A percentile compares a stretch with the other conserved stretches of the same genome.
Evolutionary conservation across 1,284 basidiomycete species (phyloP).

Genomic region (Ceratobasidium theobromae): DNA sequence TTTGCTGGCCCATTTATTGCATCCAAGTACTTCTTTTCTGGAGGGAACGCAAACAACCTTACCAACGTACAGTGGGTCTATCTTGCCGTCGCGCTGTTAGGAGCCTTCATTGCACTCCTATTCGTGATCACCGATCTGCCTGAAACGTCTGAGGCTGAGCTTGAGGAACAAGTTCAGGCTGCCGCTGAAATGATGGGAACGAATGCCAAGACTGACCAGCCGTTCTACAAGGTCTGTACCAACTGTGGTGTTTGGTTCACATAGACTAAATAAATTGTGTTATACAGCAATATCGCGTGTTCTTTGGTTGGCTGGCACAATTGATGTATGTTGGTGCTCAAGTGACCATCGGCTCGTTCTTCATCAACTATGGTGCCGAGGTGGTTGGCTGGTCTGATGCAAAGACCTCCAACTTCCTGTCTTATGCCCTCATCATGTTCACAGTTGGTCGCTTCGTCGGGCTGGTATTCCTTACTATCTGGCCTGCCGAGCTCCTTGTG

Average conservation of each 20-base stretch:
- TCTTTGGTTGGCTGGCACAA: slow-evolving; percentile 46
- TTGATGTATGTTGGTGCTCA: slow-evolving; percentile 48
- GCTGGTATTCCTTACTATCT: slow-evolving; percentile 45
- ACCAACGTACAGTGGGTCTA: slow-evolving; percentile 53
- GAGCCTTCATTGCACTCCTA: slow-evolving; percentile 44
- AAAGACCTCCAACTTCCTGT: slow-evolving; percentile 46
- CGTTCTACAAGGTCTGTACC: slow-evolving; percentile 46
- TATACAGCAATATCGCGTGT: slow-evolving; percentile 26
- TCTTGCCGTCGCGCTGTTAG: slow-evolving; percentile 47
- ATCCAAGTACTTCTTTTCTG: slow-evolving; percentile 54
- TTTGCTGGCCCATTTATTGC: slow-evolving; percentile 82
- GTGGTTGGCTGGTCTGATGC: slow-evolving; percentile 42
- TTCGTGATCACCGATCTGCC: slow-evolving; percentile 50
- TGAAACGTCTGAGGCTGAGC: slow-evolving; percentile 49
- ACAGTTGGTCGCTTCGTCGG: slow-evolving; percentile 42
- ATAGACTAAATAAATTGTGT: background rate
- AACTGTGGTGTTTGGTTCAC: background rate
- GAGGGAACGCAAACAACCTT: slow-evolving; percentile 43
- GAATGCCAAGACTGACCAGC: slow-evolving; percentile 40
- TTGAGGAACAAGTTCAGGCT: slow-evolving; percentile 42
- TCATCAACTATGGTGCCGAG: slow-evolving; percentile 49
- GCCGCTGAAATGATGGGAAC: slow-evolving; percentile 39
- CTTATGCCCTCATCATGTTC: slow-evolving; percentile 44
- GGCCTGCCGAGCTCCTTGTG: slow-evolving; percentile 47
- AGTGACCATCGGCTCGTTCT: slow-evolving; percentile 50